phyloP scores from a whole-genome alignment of 306 rosid genomes.

The Corylus americana region DNA sequence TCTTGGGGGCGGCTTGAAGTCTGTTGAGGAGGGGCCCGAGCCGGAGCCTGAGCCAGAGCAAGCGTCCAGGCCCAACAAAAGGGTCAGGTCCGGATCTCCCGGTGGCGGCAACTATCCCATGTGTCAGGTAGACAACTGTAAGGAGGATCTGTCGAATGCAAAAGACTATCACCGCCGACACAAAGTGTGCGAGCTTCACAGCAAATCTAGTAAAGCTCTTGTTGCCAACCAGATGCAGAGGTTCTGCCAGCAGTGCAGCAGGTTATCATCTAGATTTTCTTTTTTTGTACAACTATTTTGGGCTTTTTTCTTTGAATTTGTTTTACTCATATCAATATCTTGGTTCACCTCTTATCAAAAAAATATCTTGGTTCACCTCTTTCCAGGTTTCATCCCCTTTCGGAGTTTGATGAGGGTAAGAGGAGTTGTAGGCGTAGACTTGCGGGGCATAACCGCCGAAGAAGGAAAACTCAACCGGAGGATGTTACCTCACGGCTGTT shows the following conservation, averaged over 20 bases:
- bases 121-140: slow-evolving; percentile 90
- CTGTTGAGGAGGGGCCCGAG: slow-evolving; percentile 25
- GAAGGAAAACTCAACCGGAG: slow-evolving; percentile 80
- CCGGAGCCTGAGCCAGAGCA: slow-evolving; percentile 9
- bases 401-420: slow-evolving; percentile 89
- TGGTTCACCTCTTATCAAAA: not conserved
- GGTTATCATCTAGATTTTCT: slow-evolving; percentile 26
- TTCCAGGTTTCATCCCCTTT: slow-evolving; percentile 68
- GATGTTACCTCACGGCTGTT: slow-evolving; percentile 55
- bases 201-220: slow-evolving; percentile 72
- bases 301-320: not conserved
- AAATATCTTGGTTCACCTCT: slow-evolving; percentile 1
- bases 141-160: slow-evolving; percentile 72
- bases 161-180: slow-evolving; percentile 92
- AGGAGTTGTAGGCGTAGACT: slow-evolving; percentile 89
- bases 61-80: slow-evolving; percentile 43
- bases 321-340: not conserved
- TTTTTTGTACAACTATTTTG: not conserved
- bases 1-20: slow-evolving; percentile 48
- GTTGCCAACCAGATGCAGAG: slow-evolving; percentile 74
- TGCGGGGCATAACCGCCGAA: slow-evolving; percentile 86
- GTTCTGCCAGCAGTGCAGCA: slow-evolving; percentile 97
- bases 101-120: slow-evolving; percentile 57
- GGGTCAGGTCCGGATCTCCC: slow-evolving; percentile 75
- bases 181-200: slow-evolving; percentile 82